Base-by-base conservation (phyloP, 805 yeast species). In the Candida nonsorbophila region DNA sequence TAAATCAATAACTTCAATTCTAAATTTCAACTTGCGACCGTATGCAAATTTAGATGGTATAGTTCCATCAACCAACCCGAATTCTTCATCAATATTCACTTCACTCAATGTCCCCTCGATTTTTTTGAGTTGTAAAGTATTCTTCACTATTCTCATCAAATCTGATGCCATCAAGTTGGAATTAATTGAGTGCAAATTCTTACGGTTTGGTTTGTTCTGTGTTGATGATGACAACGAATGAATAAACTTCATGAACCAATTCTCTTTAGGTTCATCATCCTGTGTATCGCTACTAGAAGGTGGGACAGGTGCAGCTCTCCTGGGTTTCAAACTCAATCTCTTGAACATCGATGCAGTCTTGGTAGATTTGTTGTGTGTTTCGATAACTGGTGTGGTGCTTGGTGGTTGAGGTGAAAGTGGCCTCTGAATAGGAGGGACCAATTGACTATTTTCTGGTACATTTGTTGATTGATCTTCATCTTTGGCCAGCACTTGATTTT, bases 41-140 rank as follows among this genome's bases (percentile, higher is more conserved):
- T 54, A 45, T 2, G 73, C 64, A 40, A 51, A 68, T 22, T 58
- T 55, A 9, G 69, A 46, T n/a, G 77, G 75, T 10, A 72, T 60
- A 11, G 57, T 51, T 2, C 77, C 76, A 34, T 55, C 58, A 13
- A 72, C 60, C 10, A 58, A 38, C 4, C 69, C 64, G 37, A 61
- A 58, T 30, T 59, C 66, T 29, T 66, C 69, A 33, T 62, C 69
- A 21, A 69, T 51, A 3, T 58, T 59, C 9, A 64, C 65, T 15
- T 55, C 53, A 11, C 52, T 47, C 7, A 72, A 57, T 3, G 77
- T 58, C 0, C 78, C 78, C 45, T 72, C 77, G 30, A 68, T 58
- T 31, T 58, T 51, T 41, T 70, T 69, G 44, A 71, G 47, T 37
- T 59, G 62, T 30, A 72, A 47, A 6, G 70, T 69, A 29, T 55